Base-by-base conservation (phyloP, 1,284 basidiomycete species). In the Entoloma clypeatum region DNA sequence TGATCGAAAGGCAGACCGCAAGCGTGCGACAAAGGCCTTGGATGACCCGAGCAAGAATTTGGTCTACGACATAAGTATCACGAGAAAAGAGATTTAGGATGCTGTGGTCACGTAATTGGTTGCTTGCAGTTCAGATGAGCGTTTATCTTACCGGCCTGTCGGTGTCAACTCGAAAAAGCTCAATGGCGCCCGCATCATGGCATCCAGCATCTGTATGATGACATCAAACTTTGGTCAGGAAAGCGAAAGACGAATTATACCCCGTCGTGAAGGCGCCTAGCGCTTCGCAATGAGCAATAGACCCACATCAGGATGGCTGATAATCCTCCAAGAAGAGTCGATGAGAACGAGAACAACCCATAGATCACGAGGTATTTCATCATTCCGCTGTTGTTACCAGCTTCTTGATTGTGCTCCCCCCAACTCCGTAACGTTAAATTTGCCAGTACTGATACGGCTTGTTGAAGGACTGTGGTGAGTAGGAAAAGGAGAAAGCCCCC, bases 21-120 rank as follows among this genome's bases (percentile, higher is more conserved):
- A 70, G 50, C 0, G 80, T 93, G 26, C 87, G 74, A 51, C 79
- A 71, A 42, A 87, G 67, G 26, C 71, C 74, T 55, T 79, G 77
- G 24, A 93, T 81, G 30, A 93, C 82, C 34, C 84, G 74, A 16
- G 81, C 79, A 17, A 94, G 74, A 5, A 90, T 68, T 55, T 88
- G 80, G 58, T 97, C 94, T 19, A 96, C 81, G 28, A 95, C 92
- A 56, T 94, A 94, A 31, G 88, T 81, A 58, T 99, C 95, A 4
- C 92, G 80, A 10, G 90, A 91, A 65, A 98, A 98, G 24, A 96
- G 64, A 59, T 94, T 94, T 41, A 93, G 59, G 31, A 90, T 81
- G 7, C 87, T 88, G 28, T 3, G 23, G 28, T 17, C 21, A 7
- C 21, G 26, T 27, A 11, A 18, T 13, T 29, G 14, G 32, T 30